Percentiles rank a stretch among this genome's conserved stretches.
Evolutionary conservation across 441 rosid genomes (phyloP).

Genomic region (Sinapis alba): DNA sequence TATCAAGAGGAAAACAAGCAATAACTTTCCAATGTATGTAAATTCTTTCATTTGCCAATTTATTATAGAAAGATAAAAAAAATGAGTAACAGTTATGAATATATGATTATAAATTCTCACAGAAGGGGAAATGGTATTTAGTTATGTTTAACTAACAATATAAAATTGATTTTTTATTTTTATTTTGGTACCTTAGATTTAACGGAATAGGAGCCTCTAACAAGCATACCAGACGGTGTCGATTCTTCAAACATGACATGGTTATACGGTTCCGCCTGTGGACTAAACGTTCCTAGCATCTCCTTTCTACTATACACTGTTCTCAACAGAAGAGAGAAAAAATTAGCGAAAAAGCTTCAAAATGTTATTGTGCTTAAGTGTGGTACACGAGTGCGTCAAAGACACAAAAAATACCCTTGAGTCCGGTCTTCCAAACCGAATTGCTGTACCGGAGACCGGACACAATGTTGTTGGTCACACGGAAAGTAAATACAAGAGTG

Average conservation of each 20-base stretch:
- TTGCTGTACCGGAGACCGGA: conserved; percentile 77
- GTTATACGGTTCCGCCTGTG: conserved; percentile 63
- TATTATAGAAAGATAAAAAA: no score
- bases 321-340: background rate
- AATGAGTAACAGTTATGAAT: no score
- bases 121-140: no score
- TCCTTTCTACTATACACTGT: conserved; percentile 65
- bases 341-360: background rate
- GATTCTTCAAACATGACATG: conserved; percentile 65
- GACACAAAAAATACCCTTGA: conserved; percentile 52
- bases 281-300: conserved; percentile 76
- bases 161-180: no score
- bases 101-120: no score
- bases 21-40: no score
- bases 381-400: background rate
- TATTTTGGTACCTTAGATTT: conserved; percentile 49
- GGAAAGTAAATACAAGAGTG: conserved; percentile 64
- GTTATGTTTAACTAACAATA: no score
- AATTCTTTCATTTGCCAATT: no score
- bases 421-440: conserved; percentile 68
- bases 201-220: conserved; percentile 69
- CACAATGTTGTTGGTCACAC: conserved; percentile 76
- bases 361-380: background rate
- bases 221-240: conserved; percentile 68
- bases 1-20: background rate